A percentile compares a stretch with the other conserved stretches of the same genome.
These are phyloP conservation scores for Claviceps pusilla DNA, from an alignment of 2,329 filamentous ascomycete genomes.

Conservation along the genomic window DNA sequence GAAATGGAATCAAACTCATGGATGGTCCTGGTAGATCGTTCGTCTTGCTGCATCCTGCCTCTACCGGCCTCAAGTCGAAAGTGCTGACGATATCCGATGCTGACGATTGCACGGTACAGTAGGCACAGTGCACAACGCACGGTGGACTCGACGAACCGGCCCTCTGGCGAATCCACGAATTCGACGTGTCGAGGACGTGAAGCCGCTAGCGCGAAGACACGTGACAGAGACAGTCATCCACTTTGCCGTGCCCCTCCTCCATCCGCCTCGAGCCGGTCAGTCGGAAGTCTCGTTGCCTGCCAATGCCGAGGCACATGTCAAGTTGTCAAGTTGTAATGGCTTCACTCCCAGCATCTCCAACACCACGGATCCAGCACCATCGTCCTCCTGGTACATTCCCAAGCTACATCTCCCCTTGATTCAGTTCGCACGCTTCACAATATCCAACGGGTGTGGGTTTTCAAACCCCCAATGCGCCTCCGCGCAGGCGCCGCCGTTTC, in stretches of 20 bases:
- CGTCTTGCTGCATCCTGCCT: neutral
- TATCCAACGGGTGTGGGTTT: neutral
- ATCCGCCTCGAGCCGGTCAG: neutral
- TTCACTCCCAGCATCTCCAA: conserved; percentile 1
- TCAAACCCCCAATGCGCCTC: conserved; percentile 9
- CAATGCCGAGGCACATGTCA: conserved; percentile 7
- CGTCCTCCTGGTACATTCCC: neutral
- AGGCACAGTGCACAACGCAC: neutral
- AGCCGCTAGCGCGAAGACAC: conserved; percentile 1
- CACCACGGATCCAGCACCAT: neutral
- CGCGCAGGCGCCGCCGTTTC: conserved; percentile 3
- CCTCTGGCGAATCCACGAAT: neutral
- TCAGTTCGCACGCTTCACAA: neutral
- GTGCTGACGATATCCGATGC: neutral
- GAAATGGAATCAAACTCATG: neutral
- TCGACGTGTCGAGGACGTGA: neutral
- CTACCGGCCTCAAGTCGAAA: neutral
- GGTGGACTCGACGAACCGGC: neutral
- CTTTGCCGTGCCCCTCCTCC: neutral
- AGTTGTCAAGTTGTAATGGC: conserved; percentile 9
- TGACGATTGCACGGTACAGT: neutral
- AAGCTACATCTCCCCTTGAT: neutral
- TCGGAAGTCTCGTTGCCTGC: neutral
- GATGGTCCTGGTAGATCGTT: neutral
- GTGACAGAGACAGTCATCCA: neutral